These are phyloP conservation scores for Mycena galopus DNA, from an alignment of 768 basidiomycete species.

Conservation along the genomic window DNA sequence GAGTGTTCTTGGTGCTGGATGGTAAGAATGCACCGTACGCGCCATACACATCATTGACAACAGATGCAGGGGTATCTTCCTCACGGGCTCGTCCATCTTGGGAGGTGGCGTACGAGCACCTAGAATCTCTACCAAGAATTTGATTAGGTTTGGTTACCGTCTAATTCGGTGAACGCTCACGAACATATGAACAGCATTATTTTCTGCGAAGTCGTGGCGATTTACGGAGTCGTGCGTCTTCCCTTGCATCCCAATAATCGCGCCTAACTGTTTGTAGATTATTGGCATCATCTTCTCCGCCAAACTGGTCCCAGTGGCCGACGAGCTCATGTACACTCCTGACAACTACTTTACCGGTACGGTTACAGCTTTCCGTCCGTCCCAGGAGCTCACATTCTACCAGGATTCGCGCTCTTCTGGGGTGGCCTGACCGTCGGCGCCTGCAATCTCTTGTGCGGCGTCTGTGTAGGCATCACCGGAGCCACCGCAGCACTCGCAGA, in stretches of 20 bases:
- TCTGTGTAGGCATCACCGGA: conserved; percentile 95
- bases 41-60: conserved; percentile 18
- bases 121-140: conserved; percentile 95
- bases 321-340: conserved; percentile 80
- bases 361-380: not conserved
- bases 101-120: conserved; percentile 96
- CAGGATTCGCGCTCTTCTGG: conserved; percentile 96
- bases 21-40: conserved; percentile 64
- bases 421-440: conserved; percentile 94
- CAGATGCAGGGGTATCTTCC: conserved; percentile 89
- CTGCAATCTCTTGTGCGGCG: conserved; percentile 95
- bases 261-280: conserved; percentile 63
- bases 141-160: conserved; percentile 78
- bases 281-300: conserved; percentile 97
- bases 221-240: conserved; percentile 90
- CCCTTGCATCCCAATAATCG: not conserved
- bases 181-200: conserved; percentile 77
- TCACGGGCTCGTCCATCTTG: conserved; percentile 96
- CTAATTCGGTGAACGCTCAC: not conserved
- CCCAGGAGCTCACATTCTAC: not conserved
- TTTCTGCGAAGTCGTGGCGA: conserved; percentile 99
- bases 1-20: conserved; percentile 95
- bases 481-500: conserved; percentile 96
- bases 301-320: conserved; percentile 75
- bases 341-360: conserved; percentile 94